Evolutionary conservation across 805 yeast genomes (phyloP), one percentile per base, ranked within the genome.

Genomic region (Ogataea polymorpha): DNA sequence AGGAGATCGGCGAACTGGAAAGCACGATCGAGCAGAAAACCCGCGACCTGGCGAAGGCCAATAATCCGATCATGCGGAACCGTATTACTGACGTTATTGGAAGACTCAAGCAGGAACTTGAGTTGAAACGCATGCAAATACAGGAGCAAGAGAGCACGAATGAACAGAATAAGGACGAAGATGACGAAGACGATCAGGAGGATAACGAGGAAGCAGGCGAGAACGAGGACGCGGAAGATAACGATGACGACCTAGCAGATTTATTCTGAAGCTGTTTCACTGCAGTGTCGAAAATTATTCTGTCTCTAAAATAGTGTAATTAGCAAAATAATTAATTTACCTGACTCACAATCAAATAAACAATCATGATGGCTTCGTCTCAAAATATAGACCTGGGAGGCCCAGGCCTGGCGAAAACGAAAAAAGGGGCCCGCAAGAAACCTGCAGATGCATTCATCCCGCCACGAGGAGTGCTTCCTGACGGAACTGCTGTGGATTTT

Each of bases 1-100:
- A 91, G 62, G 97, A 90, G 61, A 81, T 93, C 42, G 66, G 72
- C 6, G 99, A 93, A 56, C 71, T 93, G 45, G 89, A 86, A 58
- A 54, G 73, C 12, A 89, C 91, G 0, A 82, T 93, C 37, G 78
- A 74, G 40, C 82, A 81, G 53, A 90, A 91, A 55, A 79, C 78
- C 59, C 71, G 72, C 33, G 89, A 86, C 53, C 75, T 87, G 35
- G 77, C 73, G 15, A 80, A 81, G 50, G 89, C 90, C 13, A 73
- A 80, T 36, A 88, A 88, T 58, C 90, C 91, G 52, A 82, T 91
- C 65, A 74, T 93, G 78, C 80, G 82, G 56, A 85, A 82, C 62
- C 82, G 97, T 66, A 86, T 90, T 59, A 73, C 82, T 53, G 93
- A 85, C 49, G 89, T 84, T 37, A 85, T 87, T 37, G 75, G 74